Evolutionary conservation across 2,329 filamentous ascomycete genomes (phyloP).

Genomic region (Trichoderma pleuroti): DNA sequence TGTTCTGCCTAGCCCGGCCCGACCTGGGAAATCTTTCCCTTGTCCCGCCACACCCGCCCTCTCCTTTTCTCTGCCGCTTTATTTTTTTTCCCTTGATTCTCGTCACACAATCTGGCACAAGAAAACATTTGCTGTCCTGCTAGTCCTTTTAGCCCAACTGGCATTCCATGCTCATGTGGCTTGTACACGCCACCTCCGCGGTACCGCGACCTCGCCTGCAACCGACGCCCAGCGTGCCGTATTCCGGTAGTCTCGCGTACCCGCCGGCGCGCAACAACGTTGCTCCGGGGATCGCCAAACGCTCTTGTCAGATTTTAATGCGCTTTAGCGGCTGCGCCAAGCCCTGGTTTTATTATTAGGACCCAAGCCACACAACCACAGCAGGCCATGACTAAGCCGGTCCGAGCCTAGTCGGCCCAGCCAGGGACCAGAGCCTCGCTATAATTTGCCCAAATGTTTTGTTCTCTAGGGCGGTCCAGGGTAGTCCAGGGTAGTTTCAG

Average conservation of each 20-base stretch:
- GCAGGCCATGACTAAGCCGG: neutral
- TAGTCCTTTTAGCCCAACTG: neutral
- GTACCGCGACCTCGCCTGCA: neutral
- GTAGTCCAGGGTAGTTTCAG: neutral
- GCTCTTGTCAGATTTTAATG: conserved; percentile 3
- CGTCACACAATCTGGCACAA: neutral
- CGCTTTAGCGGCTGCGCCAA: neutral
- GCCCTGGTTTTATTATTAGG: neutral
- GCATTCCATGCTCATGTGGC: neutral
- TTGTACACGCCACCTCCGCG: neutral
- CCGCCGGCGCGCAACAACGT: neutral
- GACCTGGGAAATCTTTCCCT: neutral
- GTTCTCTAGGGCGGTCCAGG: too few species aligned
- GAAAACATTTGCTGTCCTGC: neutral
- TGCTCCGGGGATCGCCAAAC: neutral
- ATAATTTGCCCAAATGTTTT: too few species aligned
- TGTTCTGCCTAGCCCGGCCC: neutral
- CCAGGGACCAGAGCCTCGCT: too few species aligned
- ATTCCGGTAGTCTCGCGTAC: neutral
- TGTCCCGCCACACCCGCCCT: neutral
- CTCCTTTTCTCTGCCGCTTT: neutral
- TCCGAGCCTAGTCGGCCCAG: neutral
- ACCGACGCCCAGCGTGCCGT: neutral
- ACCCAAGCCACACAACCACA: neutral
- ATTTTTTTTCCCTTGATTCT: neutral